Conservation (phyloP, 257 asterid species). For the Penstemon davidsonii region DNA sequence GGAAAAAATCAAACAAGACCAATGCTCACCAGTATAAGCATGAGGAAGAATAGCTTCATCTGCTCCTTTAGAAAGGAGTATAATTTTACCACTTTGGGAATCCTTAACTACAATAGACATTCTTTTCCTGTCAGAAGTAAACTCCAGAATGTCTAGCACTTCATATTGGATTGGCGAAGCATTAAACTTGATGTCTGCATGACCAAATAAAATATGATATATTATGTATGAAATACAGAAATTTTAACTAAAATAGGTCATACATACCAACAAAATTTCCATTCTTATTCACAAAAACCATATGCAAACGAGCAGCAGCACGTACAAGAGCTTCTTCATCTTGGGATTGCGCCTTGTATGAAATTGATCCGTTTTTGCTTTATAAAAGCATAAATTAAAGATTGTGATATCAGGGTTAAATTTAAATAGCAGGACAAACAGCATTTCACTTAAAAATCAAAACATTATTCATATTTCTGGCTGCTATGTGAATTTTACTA, state of each 20-base stretch:
- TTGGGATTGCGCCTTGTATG: constrained; percentile 95
- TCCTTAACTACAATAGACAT: constrained; percentile 93
- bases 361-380: constrained; percentile 74
- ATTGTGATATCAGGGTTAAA: constrained; percentile 20
- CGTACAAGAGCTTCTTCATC: constrained; percentile 99
- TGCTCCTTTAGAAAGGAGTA: constrained; percentile 93
- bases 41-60: constrained; percentile 90
- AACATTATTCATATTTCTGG: constrained; percentile 13
- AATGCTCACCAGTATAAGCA: constrained; percentile 62
- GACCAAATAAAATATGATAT: constrained; percentile 34
- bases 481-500: constrained; percentile 5
- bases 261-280: constrained; percentile 75
- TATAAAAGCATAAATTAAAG: constrained; percentile 22
- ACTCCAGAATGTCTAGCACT: constrained; percentile 87
- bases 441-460: neutral
- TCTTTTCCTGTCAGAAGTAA: constrained; percentile 94
- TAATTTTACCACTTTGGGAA: constrained; percentile 59
- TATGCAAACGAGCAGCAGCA: constrained; percentile 87
- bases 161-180: constrained; percentile 69
- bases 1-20: constrained; percentile 18
- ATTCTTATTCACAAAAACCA: constrained; percentile 66
- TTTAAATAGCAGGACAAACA: constrained; percentile 24
- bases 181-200: constrained; percentile 77
- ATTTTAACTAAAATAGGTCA: constrained; percentile 13
- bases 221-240: constrained; percentile 21